Evolutionary conservation across 108 stramenopile species (phyloP), one percentile per base, ranked within the genome.

Genomic region (Nannochloropsis salina): DNA sequence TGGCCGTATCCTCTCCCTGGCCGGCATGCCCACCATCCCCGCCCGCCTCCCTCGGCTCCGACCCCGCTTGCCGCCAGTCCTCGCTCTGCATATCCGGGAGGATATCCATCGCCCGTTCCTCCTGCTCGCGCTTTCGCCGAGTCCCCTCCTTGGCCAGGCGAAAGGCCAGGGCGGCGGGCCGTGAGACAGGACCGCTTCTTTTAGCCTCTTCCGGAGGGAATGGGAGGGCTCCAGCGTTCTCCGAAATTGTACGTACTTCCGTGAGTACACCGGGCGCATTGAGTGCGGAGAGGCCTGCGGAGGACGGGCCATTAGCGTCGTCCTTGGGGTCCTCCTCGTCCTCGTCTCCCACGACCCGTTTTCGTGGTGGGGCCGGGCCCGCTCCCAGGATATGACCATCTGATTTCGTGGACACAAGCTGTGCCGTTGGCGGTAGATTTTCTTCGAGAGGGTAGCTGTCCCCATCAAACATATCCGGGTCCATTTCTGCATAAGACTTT

Each of bases 131-230:
- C 61, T 74, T 74, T n/a, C 61, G 4, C 61, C 61, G n/a, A 3
- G 61, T 74, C n/a, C 61, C 61, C n/a, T 74, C 61, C 61, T 74
- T 74, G 61, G 6, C 61, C 5, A 74, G 61, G 61, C 61, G 61
- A 15, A 74, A n/a, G 3, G 61, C 61, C 61, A 74, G n/a, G 20
- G n/a, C 3, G 61, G 61, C 61, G 61, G 61, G 61, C 61, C 61
- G 61, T n/a, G 61, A 74, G 61, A 74, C 20, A 74, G n/a, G n/a
- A 15, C n/a, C n/a, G 61, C 20, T n/a, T n/a, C 61, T 15, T n/a
- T 74, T 74, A 6, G 61, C 61, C n/a, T 1, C 61, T 3, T 74
- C 61, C 61, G 61, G 20, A 31, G 31, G 31, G 31, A 31, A 31
- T 1, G 31, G 31, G 31, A 31, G 31, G 31, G 31, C 31, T 31